Conservation (phyloP, 78 protist genomes). For the slime mould (Dictyostelium discoideum) region DNA sequence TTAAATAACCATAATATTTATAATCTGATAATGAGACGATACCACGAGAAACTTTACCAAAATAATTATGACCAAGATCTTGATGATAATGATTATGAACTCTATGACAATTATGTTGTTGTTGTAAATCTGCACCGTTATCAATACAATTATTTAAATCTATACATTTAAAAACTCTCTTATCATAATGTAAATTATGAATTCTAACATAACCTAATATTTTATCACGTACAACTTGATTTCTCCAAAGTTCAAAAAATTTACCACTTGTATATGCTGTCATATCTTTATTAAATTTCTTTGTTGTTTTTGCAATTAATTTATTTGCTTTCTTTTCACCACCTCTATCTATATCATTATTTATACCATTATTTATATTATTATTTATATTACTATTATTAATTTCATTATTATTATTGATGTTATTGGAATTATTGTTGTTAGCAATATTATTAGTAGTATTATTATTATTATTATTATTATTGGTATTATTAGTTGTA, state of each 20-base stretch:
- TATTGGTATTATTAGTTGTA: too few species aligned
- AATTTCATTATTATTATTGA: background rate
- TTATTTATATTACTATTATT: background rate
- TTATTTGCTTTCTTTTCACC: conserved; percentile 10
- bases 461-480: background rate
- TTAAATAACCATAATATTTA: background rate
- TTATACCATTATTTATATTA: background rate
- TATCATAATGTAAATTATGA: conserved; percentile 1
- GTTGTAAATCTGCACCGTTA: background rate
- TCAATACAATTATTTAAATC: conserved; percentile 2
- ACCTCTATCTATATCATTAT: background rate
- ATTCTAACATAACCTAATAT: background rate
- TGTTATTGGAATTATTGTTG: background rate
- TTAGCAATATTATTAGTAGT: background rate
- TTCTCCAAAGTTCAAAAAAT: conserved; percentile 10
- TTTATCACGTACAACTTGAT: background rate
- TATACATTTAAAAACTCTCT: background rate
- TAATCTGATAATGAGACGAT: background rate
- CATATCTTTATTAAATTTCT: background rate
- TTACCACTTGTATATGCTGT: background rate
- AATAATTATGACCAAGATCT: background rate
- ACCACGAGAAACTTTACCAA: background rate
- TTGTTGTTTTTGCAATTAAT: background rate
- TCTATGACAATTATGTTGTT: background rate
- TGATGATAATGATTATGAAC: background rate